Base-by-base conservation (phyloP, 1,139 yeast species). In the Pichia sp. region DNA sequence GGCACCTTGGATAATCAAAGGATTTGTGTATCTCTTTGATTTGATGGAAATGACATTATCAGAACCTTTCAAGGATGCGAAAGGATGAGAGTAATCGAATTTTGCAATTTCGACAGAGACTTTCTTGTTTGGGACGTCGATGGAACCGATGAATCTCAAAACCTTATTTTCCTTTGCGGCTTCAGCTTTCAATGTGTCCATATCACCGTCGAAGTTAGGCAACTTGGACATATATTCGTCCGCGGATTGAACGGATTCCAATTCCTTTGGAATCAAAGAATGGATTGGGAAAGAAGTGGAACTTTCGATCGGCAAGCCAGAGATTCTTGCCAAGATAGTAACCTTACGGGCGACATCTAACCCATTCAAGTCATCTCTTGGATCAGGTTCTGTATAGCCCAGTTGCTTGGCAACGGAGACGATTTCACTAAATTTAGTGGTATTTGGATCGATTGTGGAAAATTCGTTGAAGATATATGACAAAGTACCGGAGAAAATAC, bases 351-450 rank as follows among this genome's bases (percentile, higher is more conserved):
- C 99, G 58, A 93, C 97, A 67, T 93, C 99, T 70, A 93, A 79
- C 57, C 99, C 99, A 71, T 93, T 93, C 71, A 93, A 81, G 70
- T 93, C 99, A 70, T 93, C 99, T 74, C 99, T 85, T 71, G 99
- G 99, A 71, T 93, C 99, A 52, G 99, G 99, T 73, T 95, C 99
- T 47, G 98, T 93, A 80, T 90, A 93, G 49, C 99, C 99, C 63
- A 89, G 79, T 48, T 84, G 75, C 73, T 92, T 92, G 49, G 99
- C 99, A 52, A 84, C 83, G 61, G 79, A 77, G 55, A 93, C 99
- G 51, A 95, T 85, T 55, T 92, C 96, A 34, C 97, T 90, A 69
- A 92, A 93, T 69, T 85, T 86, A 59, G 83, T 80, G 54, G 78
- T 75, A 51, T 82, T 77, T 48, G 83, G 72, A 59, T 78, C 78